Evolutionary conservation across 805 yeast species (phyloP), one percentile per base, ranked within the genome.

Genomic region (Lipomyces yamanashiensis): DNA sequence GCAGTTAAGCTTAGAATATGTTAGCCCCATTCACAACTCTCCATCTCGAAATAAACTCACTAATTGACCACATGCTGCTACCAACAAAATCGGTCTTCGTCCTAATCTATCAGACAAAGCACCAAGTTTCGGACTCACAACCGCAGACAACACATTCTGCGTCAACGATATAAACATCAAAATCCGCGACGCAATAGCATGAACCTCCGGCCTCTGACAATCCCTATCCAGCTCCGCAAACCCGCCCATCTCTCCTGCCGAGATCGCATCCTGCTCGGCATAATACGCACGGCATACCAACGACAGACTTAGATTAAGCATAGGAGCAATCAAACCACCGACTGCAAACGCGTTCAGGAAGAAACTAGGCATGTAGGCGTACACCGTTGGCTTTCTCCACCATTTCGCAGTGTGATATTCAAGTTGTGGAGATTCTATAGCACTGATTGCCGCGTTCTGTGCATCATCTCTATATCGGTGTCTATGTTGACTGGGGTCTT

Each of bases 81-180:
- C 33, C 36, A 58, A 10, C 15, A 64, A n/a, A 13, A 61, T 37
- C 2, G 62, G 59, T 47, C 36, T 41, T 5, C 67, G 65, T 2
- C 67, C 67, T n/a, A 54, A 41, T 19, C 67, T 44, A 49, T 64
- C 67, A n/a, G 67, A 64, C 34, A 61, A 33, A 17, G 61, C 59
- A 12, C 67, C 67, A 7, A 64, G 54, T 13, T 41, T 56, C 1
- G 67, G 65, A 28, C 55, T 33, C 17, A 56, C 52, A 15, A 62
- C 39, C 33, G 60, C 62, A 9, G 57, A 12, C 28, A 64, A 12
- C 9, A 58, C 3, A 19, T 52, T 53, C 50, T 28, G 43, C 12
- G 39, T 40, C 23, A 64, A 50, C 40, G 7, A 13, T 3, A 41
- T 7, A 17, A 44, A 2, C 64, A 61, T 55, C 45, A 51, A 28